Evolutionary conservation across 139 green algal species (phyloP).

Genomic region (Chlamydomonas incerta): DNA sequence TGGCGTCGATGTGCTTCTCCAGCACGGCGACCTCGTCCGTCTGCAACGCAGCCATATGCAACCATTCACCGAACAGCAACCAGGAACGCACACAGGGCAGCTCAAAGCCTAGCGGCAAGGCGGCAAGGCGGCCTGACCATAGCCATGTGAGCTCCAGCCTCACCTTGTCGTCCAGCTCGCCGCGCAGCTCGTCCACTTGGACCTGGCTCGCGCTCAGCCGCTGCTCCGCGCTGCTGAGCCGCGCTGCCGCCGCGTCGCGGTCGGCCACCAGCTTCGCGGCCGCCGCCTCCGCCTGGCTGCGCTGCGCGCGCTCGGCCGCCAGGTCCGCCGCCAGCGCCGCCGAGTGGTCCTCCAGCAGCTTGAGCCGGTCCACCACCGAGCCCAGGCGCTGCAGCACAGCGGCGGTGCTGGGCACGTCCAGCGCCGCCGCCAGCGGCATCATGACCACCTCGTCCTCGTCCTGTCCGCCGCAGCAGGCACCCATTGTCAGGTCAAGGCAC

Average conservation of each 20-base stretch:
- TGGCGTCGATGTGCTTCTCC: neutral
- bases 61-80: too few species aligned
- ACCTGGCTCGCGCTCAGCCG: neutral
- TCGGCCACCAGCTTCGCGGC: neutral
- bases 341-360: neutral
- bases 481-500: too few species aligned
- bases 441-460: constrained; percentile 1
- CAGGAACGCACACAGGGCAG: too few species aligned
- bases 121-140: too few species aligned
- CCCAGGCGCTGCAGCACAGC: neutral
- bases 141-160: too few species aligned
- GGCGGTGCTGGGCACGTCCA: neutral
- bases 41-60: neutral
- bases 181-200: neutral
- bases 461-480: too few species aligned
- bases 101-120: too few species aligned
- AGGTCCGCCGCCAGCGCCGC: neutral
- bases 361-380: neutral
- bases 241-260: neutral
- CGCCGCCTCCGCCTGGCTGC: neutral
- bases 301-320: neutral
- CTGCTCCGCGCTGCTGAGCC: neutral
- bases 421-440: neutral
- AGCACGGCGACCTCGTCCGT: neutral
- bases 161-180: neutral